These are phyloP conservation scores for Garcia nutans DNA, from an alignment of 345 rosid species.

Conservation along the genomic window DNA sequence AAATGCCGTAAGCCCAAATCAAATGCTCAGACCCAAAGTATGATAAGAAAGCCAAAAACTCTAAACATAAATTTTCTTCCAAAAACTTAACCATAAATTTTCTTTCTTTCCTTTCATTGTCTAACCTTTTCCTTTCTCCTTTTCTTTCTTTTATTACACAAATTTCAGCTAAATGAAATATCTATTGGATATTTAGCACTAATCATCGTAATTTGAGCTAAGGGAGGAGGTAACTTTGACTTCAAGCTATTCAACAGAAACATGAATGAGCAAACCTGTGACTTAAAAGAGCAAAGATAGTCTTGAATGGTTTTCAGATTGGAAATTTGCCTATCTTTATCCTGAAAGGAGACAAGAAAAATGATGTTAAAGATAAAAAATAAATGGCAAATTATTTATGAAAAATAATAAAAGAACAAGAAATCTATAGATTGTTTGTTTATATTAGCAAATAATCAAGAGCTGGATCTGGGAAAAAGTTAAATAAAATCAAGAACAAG, in stretches of 20 bases:
- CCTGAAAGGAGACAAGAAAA: constrained; percentile 39
- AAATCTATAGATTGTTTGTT: neutral
- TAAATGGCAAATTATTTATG: neutral
- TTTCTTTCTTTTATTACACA: neutral
- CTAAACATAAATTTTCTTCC: neutral
- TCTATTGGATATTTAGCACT: neutral
- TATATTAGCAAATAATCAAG: neutral
- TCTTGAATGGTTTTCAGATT: constrained; percentile 84
- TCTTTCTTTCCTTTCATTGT: neutral
- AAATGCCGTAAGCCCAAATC: neutral
- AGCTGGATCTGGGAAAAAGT: neutral
- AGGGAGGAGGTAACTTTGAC: neutral
- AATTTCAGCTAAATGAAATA: neutral
- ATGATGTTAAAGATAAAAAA: neutral
- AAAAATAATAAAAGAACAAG: neutral
- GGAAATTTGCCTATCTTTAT: constrained; percentile 63
- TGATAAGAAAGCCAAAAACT: neutral
- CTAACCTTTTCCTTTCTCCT: neutral
- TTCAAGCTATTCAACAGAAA: constrained; percentile 5
- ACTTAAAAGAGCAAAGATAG: constrained; percentile 81
- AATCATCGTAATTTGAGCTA: neutral
- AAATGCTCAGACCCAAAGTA: constrained; percentile 5
- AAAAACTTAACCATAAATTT: too few relatives aligned
- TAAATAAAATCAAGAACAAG: neutral
- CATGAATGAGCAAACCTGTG: constrained; percentile 53